Percentiles rank a stretch among this genome's conserved stretches.
Conservation (phyloP, 495 filamentous ascomycete genomes). For the Apodospora peruviana region DNA sequence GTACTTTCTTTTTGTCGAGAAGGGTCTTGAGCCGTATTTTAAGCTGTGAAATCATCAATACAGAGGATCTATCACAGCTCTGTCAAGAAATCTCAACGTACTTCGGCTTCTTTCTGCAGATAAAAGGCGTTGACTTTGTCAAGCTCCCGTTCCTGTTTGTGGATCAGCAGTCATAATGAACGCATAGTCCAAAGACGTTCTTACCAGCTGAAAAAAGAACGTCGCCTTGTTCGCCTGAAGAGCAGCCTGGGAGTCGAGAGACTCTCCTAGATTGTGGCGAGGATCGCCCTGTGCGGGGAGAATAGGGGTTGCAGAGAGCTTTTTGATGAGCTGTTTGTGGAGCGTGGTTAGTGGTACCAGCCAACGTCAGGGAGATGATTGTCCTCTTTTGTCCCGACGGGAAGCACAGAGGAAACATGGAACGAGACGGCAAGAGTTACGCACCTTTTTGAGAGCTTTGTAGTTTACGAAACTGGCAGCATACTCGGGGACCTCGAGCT, state of each 20-base stretch:
- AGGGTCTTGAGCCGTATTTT: conserved; percentile 86
- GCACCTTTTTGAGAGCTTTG: conserved; percentile 96
- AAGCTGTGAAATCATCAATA: conserved; percentile 51
- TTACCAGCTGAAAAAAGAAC: conserved; percentile 95
- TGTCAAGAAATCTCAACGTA: conserved; percentile 32
- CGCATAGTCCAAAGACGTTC: conserved; percentile 14
- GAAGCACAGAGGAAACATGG: neutral
- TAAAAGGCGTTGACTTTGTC: conserved; percentile 99
- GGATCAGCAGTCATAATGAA: conserved; percentile 16
- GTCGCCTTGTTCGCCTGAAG: conserved; percentile 96
- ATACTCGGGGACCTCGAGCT: conserved; percentile 98
- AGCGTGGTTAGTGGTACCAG: conserved; percentile 1
- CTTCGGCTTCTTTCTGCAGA: conserved; percentile 96
- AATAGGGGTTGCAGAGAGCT: conserved; percentile 83
- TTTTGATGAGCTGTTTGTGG: conserved; percentile 82
- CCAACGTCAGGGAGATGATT: neutral
- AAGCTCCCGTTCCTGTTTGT: conserved; percentile 81
- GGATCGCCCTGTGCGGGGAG: conserved; percentile 69
- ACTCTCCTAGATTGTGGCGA: conserved; percentile 35
- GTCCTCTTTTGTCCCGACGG: neutral
- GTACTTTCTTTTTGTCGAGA: conserved; percentile 85
- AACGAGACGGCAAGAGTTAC: neutral
- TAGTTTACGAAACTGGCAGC: conserved; percentile 98
- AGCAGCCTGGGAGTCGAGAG: conserved; percentile 73
- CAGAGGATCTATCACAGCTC: neutral